These are phyloP conservation scores for Phytophthora pseudosyringae DNA, from an alignment of 352 stramenopile genomes.

Conservation along the genomic window DNA sequence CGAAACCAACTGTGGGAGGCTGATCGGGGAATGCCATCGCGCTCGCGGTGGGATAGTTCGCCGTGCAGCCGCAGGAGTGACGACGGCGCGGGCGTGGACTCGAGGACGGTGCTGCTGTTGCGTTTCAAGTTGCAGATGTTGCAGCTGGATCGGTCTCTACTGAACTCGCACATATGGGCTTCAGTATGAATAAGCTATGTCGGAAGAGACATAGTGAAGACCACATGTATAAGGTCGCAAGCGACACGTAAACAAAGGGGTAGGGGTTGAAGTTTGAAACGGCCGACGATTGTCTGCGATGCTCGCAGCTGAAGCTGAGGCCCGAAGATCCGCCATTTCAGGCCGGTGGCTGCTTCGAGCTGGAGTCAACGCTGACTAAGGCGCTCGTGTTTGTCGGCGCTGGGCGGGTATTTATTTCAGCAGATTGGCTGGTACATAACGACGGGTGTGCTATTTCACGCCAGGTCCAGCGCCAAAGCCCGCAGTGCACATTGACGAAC, in stretches of 20 bases:
- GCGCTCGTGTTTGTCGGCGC: neutral
- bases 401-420: neutral
- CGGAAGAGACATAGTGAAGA: neutral
- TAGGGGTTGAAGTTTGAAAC: slow-evolving; percentile 36
- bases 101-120: slow-evolving; percentile 21
- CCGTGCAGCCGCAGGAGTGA: slow-evolving; percentile 25
- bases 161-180: slow-evolving; percentile 32
- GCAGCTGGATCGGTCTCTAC: slow-evolving; percentile 20
- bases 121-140: slow-evolving; percentile 29
- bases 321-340: neutral
- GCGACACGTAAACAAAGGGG: slow-evolving; percentile 31
- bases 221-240: neutral
- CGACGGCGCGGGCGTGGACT: slow-evolving; percentile 20
- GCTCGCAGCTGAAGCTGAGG: neutral
- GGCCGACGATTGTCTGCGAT: neutral
- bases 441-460: neutral
- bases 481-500: slow-evolving; percentile 7
- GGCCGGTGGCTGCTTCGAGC: neutral
- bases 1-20: slow-evolving; percentile 23
- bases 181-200: slow-evolving; percentile 21
- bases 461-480: neutral
- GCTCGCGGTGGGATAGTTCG: neutral
- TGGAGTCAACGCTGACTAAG: slow-evolving; percentile 4
- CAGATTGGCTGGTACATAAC: too few species aligned
- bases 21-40: neutral